Percentiles rank a stretch among this genome's conserved stretches.
phyloP scores from a whole-genome alignment of 805 yeast species.

The Kluyveromyces nonfermentans region DNA sequence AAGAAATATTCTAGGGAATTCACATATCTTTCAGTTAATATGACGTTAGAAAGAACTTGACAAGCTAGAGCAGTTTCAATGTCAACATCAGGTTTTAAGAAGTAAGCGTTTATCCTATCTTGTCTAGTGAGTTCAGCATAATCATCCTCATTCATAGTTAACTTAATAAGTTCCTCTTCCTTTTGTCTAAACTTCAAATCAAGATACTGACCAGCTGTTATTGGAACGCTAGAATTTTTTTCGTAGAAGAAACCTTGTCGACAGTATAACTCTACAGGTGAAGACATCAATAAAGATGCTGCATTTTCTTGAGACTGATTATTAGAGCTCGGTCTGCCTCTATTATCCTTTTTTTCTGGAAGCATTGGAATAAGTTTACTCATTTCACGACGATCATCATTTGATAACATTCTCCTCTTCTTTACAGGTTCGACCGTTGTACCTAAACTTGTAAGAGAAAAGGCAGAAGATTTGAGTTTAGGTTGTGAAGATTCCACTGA shows the following conservation, averaged over 20 bases:
- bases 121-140: conserved; percentile 14
- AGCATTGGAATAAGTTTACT: conserved; percentile 7
- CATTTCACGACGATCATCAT: conserved; percentile 2
- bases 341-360: conserved; percentile 8
- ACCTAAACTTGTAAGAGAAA: neutral
- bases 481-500: neutral
- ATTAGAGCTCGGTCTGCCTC: conserved; percentile 8
- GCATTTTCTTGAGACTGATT: conserved; percentile 9
- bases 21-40: conserved; percentile 27
- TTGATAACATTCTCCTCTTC: neutral
- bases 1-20: conserved; percentile 28
- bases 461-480: neutral
- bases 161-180: conserved; percentile 20
- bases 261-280: conserved; percentile 26
- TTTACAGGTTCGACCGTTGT: neutral
- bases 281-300: conserved; percentile 14
- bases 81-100: conserved; percentile 21
- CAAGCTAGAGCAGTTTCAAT: conserved; percentile 23
- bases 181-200: conserved; percentile 25
- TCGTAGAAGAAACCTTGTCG: conserved; percentile 26
- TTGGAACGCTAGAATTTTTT: conserved; percentile 20
- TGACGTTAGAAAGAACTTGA: conserved; percentile 19
- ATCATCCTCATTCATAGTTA: conserved; percentile 15
- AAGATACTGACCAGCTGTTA: conserved; percentile 25
- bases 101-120: conserved; percentile 25